phyloP scores from a whole-genome alignment of 495 filamentous ascomycete species.

The Sordaria brevicollis region DNA sequence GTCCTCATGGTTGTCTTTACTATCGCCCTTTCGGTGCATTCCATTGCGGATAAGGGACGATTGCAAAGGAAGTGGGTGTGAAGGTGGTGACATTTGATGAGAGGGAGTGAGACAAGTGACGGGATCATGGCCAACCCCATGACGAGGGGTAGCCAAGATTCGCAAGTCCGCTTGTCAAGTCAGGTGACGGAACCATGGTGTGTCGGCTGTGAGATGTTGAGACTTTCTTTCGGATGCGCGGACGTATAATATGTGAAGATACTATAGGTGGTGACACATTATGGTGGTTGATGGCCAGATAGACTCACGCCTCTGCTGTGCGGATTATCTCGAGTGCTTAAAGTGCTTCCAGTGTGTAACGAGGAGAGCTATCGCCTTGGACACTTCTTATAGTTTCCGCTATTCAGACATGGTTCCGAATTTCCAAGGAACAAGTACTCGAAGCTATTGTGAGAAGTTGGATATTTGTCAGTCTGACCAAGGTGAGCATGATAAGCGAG shows the following conservation, averaged over 20 bases:
- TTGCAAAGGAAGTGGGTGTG: neutral
- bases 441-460: neutral
- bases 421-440: neutral
- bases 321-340: neutral
- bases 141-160: neutral
- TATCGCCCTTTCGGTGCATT: neutral
- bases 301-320: neutral
- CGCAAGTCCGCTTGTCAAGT: neutral
- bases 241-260: neutral
- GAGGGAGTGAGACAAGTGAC: slow-evolving; percentile 4
- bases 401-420: neutral
- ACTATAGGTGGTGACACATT: neutral
- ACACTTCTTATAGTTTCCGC: neutral
- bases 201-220: neutral
- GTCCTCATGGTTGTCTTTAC: neutral
- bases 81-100: neutral
- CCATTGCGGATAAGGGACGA: neutral
- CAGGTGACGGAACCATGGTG: slow-evolving; percentile 1
- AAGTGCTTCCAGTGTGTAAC: neutral
- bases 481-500: neutral
- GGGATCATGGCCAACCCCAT: neutral
- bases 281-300: neutral
- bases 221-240: neutral
- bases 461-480: neutral
- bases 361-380: neutral